phyloP scores from a whole-genome alignment of 345 rosid species.

The Sisymbrium altissimum region DNA sequence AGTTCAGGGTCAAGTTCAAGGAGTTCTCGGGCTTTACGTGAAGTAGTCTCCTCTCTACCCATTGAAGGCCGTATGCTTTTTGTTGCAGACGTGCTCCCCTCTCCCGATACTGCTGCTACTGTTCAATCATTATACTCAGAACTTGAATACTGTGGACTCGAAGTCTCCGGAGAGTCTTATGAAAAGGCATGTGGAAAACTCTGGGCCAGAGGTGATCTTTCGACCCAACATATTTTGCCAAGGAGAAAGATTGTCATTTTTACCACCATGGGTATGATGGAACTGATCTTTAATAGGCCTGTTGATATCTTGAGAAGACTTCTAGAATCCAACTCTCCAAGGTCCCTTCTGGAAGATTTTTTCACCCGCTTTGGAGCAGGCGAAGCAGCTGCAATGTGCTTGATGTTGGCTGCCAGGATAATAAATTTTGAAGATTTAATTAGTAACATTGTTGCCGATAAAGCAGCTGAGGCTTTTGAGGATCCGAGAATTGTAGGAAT shows the following conservation, averaged over 20 bases:
- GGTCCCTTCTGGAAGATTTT: slow-evolving; percentile 84
- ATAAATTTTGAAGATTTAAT: slow-evolving; percentile 73
- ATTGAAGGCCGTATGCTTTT: slow-evolving; percentile 98
- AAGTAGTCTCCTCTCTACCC: slow-evolving; percentile 81
- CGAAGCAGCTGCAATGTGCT: slow-evolving; percentile 99
- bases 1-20: slow-evolving; percentile 63
- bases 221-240: slow-evolving; percentile 87
- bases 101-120: slow-evolving; percentile 73
- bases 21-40: slow-evolving; percentile 79
- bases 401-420: slow-evolving; percentile 88
- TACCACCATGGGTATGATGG: slow-evolving; percentile 98
- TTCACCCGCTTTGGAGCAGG: slow-evolving; percentile 93
- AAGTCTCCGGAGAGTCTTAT: slow-evolving; percentile 61
- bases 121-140: slow-evolving; percentile 80
- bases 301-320: slow-evolving; percentile 89
- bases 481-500: slow-evolving; percentile 95
- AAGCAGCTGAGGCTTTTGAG: slow-evolving; percentile 95
- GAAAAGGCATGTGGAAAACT: slow-evolving; percentile 83
- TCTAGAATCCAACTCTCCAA: slow-evolving; percentile 78
- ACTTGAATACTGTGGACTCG: slow-evolving; percentile 75
- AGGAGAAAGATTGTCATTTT: slow-evolving; percentile 80
- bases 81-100: slow-evolving; percentile 86
- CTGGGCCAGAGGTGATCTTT: slow-evolving; percentile 96
- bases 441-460: slow-evolving; percentile 73
- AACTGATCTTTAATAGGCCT: slow-evolving; percentile 91